These are phyloP conservation scores for Bryoerythrophyllum caledonicum DNA, from an alignment of 225 moss, liverwort and hornwort species.

Conservation along the genomic window DNA sequence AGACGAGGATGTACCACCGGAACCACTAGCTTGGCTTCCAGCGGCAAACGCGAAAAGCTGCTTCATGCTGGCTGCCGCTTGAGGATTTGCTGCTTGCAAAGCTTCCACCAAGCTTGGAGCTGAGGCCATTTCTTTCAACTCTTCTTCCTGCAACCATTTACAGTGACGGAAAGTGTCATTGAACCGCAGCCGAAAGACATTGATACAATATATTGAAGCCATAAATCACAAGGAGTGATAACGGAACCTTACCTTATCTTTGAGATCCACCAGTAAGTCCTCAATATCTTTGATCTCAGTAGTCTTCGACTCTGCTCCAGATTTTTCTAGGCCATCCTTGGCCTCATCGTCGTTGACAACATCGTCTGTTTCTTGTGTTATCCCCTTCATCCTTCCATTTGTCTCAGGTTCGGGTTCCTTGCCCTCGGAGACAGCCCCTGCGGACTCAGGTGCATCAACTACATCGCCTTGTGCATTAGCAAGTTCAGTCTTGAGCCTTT, in stretches of 20 bases:
- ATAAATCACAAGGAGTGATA: background rate
- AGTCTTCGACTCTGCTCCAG: constrained; percentile 22
- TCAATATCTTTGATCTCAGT: constrained; percentile 73
- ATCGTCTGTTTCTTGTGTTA: constrained; percentile 33
- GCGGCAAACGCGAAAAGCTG: constrained; percentile 57
- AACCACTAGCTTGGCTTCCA: constrained; percentile 39
- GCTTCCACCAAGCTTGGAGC: constrained; percentile 85
- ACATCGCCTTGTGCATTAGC: constrained; percentile 30
- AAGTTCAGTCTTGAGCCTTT: constrained; percentile 63
- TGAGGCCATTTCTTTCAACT: constrained; percentile 84
- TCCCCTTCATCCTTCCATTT: constrained; percentile 39
- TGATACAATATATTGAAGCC: background rate
- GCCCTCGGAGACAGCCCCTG: constrained; percentile 21
- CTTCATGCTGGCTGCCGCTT: constrained; percentile 72
- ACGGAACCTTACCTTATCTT: constrained; percentile 59
- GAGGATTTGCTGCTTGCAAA: constrained; percentile 78
- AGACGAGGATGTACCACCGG: constrained; percentile 42
- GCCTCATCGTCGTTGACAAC: constrained; percentile 22
- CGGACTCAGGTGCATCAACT: constrained; percentile 15
- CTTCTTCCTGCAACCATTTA: constrained; percentile 59
- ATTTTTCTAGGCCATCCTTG: constrained; percentile 26
- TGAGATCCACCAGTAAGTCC: constrained; percentile 83
- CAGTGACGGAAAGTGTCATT: background rate
- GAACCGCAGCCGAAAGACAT: background rate
- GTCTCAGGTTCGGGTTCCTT: constrained; percentile 31